phyloP scores from a whole-genome alignment of 768 basidiomycete genomes.

The Gelatoporia subvermispora region DNA sequence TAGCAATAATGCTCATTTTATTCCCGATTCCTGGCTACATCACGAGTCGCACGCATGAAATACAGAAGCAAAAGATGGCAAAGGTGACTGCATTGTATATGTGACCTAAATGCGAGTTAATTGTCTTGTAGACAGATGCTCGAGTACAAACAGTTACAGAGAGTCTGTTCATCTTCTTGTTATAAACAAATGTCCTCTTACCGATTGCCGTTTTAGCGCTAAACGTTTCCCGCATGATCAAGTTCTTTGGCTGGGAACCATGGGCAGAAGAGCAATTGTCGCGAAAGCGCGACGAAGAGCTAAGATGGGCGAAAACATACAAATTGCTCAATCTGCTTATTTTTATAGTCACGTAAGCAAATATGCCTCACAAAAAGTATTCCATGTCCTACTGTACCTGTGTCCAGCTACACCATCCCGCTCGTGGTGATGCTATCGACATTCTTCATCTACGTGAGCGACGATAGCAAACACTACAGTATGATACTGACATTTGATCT shows the following conservation, averaged over 20 bases:
- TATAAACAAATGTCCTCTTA: slow-evolving; percentile 6
- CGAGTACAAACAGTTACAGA: slow-evolving; percentile 42
- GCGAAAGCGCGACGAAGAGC: slow-evolving; percentile 58
- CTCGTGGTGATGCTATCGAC: slow-evolving; percentile 62
- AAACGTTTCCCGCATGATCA: slow-evolving; percentile 41
- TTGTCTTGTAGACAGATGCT: slow-evolving; percentile 33
- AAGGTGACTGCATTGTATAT: slow-evolving; percentile 19
- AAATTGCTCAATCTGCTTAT: slow-evolving; percentile 47
- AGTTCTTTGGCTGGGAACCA: slow-evolving; percentile 41
- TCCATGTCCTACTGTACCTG: not conserved
- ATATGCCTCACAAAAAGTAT: not conserved
- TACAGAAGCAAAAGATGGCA: slow-evolving; percentile 37
- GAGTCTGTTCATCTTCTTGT: slow-evolving; percentile 18
- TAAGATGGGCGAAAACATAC: slow-evolving; percentile 46
- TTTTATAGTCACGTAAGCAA: slow-evolving; percentile 37
- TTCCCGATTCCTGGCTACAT: slow-evolving; percentile 40
- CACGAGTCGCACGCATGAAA: slow-evolving; percentile 27
- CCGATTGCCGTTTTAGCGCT: slow-evolving; percentile 20
- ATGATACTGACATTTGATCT: not conserved
- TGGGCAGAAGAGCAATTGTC: slow-evolving; percentile 49
- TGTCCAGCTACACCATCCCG: slow-evolving; percentile 51
- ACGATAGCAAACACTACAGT: not conserved
- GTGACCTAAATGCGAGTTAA: not conserved
- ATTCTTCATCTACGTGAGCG: slow-evolving; percentile 52
- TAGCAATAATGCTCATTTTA: slow-evolving; percentile 35